Percentiles rank a stretch among this genome's conserved stretches.
These are phyloP conservation scores for Apocynum venetum DNA, from an alignment of 257 asterid genomes.

Conservation along the genomic window DNA sequence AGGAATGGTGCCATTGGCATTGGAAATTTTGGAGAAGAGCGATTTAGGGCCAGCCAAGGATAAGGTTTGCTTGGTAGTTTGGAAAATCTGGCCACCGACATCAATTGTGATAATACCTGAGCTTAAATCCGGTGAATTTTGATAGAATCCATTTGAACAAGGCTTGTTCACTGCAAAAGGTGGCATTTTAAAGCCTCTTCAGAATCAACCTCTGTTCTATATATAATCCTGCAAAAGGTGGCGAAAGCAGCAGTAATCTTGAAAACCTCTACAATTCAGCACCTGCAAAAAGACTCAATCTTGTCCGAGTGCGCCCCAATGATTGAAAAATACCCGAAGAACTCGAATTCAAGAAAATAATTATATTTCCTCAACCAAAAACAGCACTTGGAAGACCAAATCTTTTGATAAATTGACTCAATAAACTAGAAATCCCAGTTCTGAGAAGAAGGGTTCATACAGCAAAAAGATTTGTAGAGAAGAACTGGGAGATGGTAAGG, in stretches of 20 bases:
- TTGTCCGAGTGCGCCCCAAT: neutral
- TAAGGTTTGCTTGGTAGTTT: conserved; percentile 83
- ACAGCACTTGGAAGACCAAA: neutral
- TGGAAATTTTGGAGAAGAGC: conserved; percentile 48
- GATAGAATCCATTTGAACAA: conserved; percentile 22
- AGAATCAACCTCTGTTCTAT: neutral
- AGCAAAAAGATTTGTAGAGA: neutral
- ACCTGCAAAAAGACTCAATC: conserved; percentile 6
- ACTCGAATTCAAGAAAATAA: neutral
- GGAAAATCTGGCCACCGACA: conserved; percentile 92
- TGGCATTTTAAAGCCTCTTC: conserved; percentile 44
- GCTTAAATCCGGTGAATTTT: conserved; percentile 28
- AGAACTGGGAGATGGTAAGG: neutral
- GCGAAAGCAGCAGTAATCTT: neutral
- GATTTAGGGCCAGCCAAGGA: conserved; percentile 69
- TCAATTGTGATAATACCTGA: conserved; percentile 68
- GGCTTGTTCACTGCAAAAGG: conserved; percentile 49
- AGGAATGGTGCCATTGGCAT: conserved; percentile 33
- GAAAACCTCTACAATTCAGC: neutral
- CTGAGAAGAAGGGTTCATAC: neutral
- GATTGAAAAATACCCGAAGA: neutral
- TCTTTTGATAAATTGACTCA: neutral
- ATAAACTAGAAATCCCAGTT: neutral
- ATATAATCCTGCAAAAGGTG: neutral
- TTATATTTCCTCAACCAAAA: no score